Percentiles rank a stretch among this genome's conserved stretches.
phyloP scores from a whole-genome alignment of 106 monocot genomes.

The Allium fistulosum region DNA sequence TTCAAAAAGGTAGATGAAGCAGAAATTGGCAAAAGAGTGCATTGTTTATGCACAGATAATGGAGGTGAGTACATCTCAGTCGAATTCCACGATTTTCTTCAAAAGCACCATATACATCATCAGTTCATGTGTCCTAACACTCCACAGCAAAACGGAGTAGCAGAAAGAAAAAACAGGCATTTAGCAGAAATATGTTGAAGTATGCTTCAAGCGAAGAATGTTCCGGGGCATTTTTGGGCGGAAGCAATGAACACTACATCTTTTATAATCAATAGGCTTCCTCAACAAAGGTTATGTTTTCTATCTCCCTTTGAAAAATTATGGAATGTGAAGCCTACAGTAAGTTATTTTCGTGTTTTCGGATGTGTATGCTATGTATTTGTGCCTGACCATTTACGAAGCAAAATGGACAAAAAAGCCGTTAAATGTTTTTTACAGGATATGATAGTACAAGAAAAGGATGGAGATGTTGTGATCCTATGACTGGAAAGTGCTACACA shows the following conservation, averaged over 20 bases:
- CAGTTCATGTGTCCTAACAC: background rate
- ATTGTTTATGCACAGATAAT: background rate
- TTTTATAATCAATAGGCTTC: background rate
- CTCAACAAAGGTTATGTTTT: slow-evolving; percentile 1
- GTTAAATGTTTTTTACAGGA: slow-evolving; percentile 8
- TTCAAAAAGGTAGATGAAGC: background rate
- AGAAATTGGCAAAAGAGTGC: background rate
- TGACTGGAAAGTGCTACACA: slow-evolving; percentile 1
- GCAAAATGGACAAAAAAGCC: background rate
- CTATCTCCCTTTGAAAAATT: background rate
- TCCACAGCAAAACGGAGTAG: slow-evolving; percentile 6
- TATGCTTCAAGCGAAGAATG: slow-evolving; percentile 6
- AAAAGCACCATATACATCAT: background rate
- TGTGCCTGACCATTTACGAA: slow-evolving; percentile 8
- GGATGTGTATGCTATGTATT: slow-evolving; percentile 11
- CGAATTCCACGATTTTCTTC: background rate
- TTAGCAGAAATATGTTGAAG: background rate
- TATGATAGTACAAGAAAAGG: slow-evolving; percentile 21
- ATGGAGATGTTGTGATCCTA: slow-evolving; percentile 19
- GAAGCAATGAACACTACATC: background rate
- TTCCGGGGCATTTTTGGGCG: background rate
- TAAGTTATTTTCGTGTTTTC: slow-evolving; percentile 11
- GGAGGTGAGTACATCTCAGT: slow-evolving; percentile 2
- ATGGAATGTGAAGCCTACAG: slow-evolving; percentile 4
- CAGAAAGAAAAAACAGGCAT: slow-evolving; percentile 10